These are phyloP conservation scores for Leavenworthia alabamica DNA, from an alignment of 345 rosid genomes.

Conservation along the genomic window DNA sequence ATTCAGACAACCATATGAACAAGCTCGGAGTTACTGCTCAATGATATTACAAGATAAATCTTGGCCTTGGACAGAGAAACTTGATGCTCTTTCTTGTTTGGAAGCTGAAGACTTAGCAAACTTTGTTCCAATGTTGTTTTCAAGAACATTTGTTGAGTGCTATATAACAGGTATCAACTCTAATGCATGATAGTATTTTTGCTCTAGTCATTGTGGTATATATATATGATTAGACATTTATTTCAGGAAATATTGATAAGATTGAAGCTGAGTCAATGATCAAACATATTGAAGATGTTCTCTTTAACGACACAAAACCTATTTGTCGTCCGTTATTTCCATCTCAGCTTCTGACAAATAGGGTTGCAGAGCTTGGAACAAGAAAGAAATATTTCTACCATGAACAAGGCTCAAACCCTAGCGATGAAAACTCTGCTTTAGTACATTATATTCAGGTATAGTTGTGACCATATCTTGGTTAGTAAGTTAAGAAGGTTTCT, in stretches of 20 bases:
- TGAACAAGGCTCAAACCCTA: slow-evolving; percentile 62
- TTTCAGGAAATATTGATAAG: slow-evolving; percentile 60
- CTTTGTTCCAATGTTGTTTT: slow-evolving; percentile 59
- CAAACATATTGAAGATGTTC: slow-evolving; percentile 49
- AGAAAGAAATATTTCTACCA: slow-evolving; percentile 51
- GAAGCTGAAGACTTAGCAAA: slow-evolving; percentile 56
- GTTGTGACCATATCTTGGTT: neutral
- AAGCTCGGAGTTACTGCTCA: slow-evolving; percentile 62
- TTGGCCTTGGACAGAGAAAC: slow-evolving; percentile 69
- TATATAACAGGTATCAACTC: slow-evolving; percentile 53
- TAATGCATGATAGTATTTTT: neutral
- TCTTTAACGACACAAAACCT: slow-evolving; percentile 51
- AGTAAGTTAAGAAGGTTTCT: too few relatives aligned
- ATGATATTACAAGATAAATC: slow-evolving; percentile 46
- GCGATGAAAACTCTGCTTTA: slow-evolving; percentile 70
- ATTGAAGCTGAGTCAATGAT: slow-evolving; percentile 61
- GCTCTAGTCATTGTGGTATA: neutral
- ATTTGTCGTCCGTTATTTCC: slow-evolving; percentile 57
- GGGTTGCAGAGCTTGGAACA: slow-evolving; percentile 54
- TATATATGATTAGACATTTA: neutral
- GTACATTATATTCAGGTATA: slow-evolving; percentile 85
- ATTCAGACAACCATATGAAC: slow-evolving; percentile 70
- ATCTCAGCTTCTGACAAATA: slow-evolving; percentile 59
- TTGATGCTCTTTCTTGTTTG: slow-evolving; percentile 57
- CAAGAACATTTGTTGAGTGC: slow-evolving; percentile 69